These are phyloP conservation scores for Syzygium oleosum DNA, from an alignment of 345 rosid species.

Conservation along the genomic window DNA sequence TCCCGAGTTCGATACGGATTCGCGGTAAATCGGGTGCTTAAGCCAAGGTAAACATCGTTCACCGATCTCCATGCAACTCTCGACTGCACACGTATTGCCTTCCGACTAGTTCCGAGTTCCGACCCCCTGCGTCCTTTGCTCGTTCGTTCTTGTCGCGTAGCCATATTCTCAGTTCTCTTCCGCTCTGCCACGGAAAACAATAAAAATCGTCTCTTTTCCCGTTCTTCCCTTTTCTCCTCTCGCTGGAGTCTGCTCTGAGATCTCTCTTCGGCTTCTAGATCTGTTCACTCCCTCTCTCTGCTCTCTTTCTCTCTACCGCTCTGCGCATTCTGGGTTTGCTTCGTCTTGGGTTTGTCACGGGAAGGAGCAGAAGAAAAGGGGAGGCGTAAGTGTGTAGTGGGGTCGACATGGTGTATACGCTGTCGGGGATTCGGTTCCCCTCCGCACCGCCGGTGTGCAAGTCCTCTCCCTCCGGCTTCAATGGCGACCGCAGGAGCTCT, in stretches of 20 bases:
- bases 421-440: conserved; percentile 49
- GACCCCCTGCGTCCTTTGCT: not conserved
- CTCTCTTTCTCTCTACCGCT: not conserved
- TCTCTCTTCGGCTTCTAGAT: not conserved
- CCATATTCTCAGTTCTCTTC: not conserved
- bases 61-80: conserved; percentile 25
- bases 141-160: not conserved
- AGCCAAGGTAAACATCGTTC: not conserved
- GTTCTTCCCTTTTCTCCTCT: not conserved
- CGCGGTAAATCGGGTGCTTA: not conserved
- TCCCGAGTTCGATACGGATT: too few species aligned
- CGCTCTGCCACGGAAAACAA: not conserved
- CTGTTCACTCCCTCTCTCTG: not conserved
- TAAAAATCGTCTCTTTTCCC: not conserved
- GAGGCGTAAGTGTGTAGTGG: not conserved
- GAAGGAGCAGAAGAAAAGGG: not conserved
- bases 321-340: not conserved
- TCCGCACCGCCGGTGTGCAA: conserved; percentile 25
- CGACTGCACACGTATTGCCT: conserved; percentile 36
- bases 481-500: conserved; percentile 38
- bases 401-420: conserved; percentile 43
- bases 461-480: conserved; percentile 32
- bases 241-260: not conserved
- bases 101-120: not conserved
- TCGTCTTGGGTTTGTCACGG: not conserved